Percentiles rank a stretch among this genome's conserved stretches.
These are phyloP conservation scores for Yamadazyma kanchanaburiensis DNA, from an alignment of 1,139 yeast genomes.

Conservation along the genomic window DNA sequence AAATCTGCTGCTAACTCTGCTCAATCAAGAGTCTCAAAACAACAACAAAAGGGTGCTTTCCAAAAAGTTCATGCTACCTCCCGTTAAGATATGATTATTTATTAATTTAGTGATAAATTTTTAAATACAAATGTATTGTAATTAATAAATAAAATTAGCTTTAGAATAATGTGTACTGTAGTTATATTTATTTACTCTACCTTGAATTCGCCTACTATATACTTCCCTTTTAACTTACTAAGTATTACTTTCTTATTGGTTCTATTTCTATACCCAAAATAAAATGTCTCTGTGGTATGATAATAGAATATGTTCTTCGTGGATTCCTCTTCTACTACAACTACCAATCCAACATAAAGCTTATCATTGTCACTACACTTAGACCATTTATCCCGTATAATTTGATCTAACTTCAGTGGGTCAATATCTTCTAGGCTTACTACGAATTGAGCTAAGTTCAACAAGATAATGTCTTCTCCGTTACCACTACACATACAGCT, in stretches of 20 bases:
- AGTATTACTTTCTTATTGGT: conserved; percentile 21
- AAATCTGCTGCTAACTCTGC: conserved; percentile 73
- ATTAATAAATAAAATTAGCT: conserved; percentile 19
- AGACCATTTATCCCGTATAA: conserved; percentile 2
- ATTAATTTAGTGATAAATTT: conserved; percentile 11
- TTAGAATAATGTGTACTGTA: conserved; percentile 1
- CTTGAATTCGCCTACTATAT: conserved; percentile 36
- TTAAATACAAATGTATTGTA: conserved; percentile 12
- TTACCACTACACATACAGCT: conserved; percentile 52
- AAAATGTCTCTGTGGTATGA: conserved; percentile 44
- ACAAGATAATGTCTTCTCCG: conserved; percentile 50
- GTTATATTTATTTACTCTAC: conserved; percentile 8
- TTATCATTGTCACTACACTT: conserved; percentile 1
- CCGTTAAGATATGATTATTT: conserved; percentile 55
- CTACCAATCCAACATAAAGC: conserved; percentile 33
- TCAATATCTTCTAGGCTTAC: conserved; percentile 1
- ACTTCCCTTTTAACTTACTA: conserved; percentile 22
- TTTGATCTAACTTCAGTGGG: not conserved
- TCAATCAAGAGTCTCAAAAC: conserved; percentile 68
- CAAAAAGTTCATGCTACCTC: conserved; percentile 95
- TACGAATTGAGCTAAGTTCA: conserved; percentile 32
- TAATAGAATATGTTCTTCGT: conserved; percentile 28
- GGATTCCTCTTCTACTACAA: conserved; percentile 18
- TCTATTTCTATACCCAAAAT: conserved; percentile 30
- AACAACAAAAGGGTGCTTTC: conserved; percentile 92